A percentile compares a stretch with the other conserved stretches of the same genome.
Conservation (phyloP, 1,284 basidiomycete species). For the Xerocomus minutiporus region DNA sequence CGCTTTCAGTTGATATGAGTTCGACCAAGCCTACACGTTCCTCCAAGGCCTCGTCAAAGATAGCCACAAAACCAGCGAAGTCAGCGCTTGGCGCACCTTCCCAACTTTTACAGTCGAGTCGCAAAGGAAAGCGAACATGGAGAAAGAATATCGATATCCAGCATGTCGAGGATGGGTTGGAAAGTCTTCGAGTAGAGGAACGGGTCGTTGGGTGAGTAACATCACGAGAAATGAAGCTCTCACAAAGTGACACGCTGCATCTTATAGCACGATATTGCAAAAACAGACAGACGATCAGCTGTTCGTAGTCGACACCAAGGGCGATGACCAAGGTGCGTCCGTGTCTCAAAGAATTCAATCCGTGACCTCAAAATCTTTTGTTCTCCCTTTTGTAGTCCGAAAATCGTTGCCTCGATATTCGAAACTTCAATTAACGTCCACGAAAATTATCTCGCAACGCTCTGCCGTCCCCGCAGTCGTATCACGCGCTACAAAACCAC, state of each 20-base stretch:
- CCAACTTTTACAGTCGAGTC: conserved; percentile 54
- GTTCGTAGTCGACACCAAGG: conserved; percentile 75
- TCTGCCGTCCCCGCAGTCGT: conserved; percentile 82
- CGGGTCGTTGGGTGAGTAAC: conserved; percentile 64
- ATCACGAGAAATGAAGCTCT: not conserved
- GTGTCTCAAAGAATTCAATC: not conserved
- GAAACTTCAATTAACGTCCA: conserved; percentile 58
- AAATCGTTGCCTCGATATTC: conserved; percentile 54
- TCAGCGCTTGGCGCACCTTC: conserved; percentile 27
- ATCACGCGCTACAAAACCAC: conserved; percentile 43
- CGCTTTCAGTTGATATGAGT: conserved; percentile 9
- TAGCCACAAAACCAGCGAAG: conserved; percentile 6
- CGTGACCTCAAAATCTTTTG: not conserved
- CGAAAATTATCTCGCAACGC: conserved; percentile 79
- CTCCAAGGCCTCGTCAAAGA: conserved; percentile 1
- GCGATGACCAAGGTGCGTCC: conserved; percentile 68
- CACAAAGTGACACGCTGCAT: not conserved
- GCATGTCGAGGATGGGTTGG: conserved; percentile 70
- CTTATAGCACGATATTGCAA: conserved; percentile 50
- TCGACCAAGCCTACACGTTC: not conserved
- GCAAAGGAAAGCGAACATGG: conserved; percentile 92
- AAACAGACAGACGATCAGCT: conserved; percentile 67
- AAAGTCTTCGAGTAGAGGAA: conserved; percentile 73
- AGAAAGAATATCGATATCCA: conserved; percentile 85
- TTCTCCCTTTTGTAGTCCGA: conserved; percentile 44